phyloP scores from a whole-genome alignment of 169 alveolate genomes.

The Plasmodium falciparum region DNA sequence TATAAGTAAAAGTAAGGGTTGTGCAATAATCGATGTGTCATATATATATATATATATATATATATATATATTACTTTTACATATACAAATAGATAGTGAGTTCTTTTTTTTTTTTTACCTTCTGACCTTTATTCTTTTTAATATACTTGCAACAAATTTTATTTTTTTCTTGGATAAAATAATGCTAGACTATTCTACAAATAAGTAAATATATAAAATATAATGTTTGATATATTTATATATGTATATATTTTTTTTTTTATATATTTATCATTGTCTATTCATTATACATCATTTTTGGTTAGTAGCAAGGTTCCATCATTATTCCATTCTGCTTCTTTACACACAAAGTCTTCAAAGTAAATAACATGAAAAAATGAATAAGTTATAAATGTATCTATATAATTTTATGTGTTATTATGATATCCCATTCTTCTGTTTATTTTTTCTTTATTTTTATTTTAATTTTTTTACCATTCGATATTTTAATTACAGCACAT shows the following conservation, averaged over 20 bases:
- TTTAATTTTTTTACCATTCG: conserved; percentile 4
- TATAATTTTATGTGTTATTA: not conserved
- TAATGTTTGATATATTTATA: not conserved
- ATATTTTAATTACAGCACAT: conserved; percentile 32
- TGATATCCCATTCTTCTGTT: too few relatives aligned
- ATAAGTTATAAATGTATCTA: not conserved
- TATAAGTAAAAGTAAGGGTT: too few relatives aligned
- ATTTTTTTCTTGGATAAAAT: not conserved
- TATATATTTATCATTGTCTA: too few relatives aligned
- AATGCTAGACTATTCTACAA: not conserved
- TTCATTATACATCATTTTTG: conserved; percentile 6
- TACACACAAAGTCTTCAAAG: conserved; percentile 16
- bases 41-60: too few relatives aligned
- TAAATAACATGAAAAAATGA: not conserved
- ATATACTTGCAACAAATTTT: not conserved
- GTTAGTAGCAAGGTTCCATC: conserved; percentile 24
- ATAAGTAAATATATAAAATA: not conserved
- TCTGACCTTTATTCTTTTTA: too few relatives aligned
- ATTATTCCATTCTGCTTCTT: conserved; percentile 31
- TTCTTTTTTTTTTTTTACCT: too few relatives aligned
- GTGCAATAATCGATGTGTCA: too few relatives aligned
- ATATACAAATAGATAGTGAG: too few relatives aligned
- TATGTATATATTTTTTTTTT: not conserved
- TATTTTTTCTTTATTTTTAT: not conserved
- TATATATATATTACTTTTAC: too few relatives aligned